A percentile compares a stretch with the other conserved stretches of the same genome.
Evolutionary conservation across 1,284 basidiomycete genomes (phyloP).

Genomic region (Chalciporus sp.): DNA sequence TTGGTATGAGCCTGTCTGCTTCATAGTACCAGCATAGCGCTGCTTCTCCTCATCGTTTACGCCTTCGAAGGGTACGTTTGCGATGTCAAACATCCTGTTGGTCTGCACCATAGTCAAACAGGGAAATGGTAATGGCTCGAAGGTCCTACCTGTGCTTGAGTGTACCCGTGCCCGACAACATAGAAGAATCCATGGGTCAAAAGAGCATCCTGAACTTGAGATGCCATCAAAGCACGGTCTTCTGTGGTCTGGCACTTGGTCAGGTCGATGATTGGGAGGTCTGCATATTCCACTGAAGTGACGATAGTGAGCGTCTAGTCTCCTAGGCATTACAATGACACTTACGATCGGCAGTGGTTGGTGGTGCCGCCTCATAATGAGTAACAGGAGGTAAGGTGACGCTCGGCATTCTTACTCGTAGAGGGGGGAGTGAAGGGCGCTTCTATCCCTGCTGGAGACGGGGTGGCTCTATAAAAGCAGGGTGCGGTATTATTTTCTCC

Average conservation of each 20-base stretch:
- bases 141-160: constrained; percentile 42
- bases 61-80: constrained; percentile 57
- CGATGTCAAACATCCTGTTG: constrained; percentile 63
- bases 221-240: constrained; percentile 48
- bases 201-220: constrained; percentile 59
- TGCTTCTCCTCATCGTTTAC: constrained; percentile 61
- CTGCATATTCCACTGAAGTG: constrained; percentile 62
- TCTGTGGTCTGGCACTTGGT: constrained; percentile 50
- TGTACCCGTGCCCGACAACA: constrained; percentile 60
- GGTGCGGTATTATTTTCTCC: not conserved
- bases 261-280: constrained; percentile 66
- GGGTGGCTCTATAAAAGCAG: not conserved
- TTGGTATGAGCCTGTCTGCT: constrained; percentile 54
- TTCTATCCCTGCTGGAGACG: not conserved
- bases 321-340: not conserved
- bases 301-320: not conserved
- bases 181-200: constrained; percentile 65
- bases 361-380: constrained; percentile 25
- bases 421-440: not conserved
- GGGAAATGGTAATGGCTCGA: not conserved
- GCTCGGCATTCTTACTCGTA: constrained; percentile 16
- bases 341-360: constrained; percentile 25
- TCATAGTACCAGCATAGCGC: constrained; percentile 49
- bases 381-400: constrained; percentile 21
- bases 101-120: constrained; percentile 35